Conservation (phyloP, 2,329 filamentous ascomycete species). For the Colletotrichum eleusines region DNA sequence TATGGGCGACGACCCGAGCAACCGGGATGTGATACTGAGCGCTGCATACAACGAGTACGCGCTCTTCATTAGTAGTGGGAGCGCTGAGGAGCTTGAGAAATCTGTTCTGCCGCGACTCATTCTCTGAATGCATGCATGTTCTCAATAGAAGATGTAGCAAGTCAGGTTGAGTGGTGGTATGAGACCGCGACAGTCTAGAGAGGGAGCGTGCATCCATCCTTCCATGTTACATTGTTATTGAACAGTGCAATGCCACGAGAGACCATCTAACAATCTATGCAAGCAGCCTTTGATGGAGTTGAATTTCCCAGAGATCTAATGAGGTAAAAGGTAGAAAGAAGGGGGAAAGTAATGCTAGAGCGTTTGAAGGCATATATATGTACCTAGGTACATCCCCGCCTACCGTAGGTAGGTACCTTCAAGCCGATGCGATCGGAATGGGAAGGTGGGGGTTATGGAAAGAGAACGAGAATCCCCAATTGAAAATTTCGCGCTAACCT, state of each 20-base stretch:
- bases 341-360: too few relatives aligned
- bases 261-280: not conserved
- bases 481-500: too few relatives aligned
- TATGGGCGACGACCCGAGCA: conserved; percentile 2
- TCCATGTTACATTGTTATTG: not conserved
- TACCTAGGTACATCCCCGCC: too few relatives aligned
- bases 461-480: too few relatives aligned
- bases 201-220: not conserved
- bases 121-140: not conserved
- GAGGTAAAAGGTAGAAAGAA: not conserved
- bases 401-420: too few relatives aligned
- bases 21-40: conserved; percentile 31
- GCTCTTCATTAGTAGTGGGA: conserved; percentile 48
- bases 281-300: not conserved
- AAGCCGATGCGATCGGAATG: too few relatives aligned
- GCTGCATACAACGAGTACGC: conserved; percentile 43
- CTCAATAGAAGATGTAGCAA: not conserved
- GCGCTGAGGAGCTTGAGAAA: conserved; percentile 25
- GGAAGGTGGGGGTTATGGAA: too few relatives aligned
- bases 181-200: not conserved
- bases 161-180: not conserved
- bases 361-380: not conserved
- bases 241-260: not conserved
- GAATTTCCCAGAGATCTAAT: not conserved
- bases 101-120: conserved; percentile 27